A percentile compares a stretch with the other conserved stretches of the same genome.
These are phyloP conservation scores for Aeschynomene evenia DNA, from an alignment of 306 rosid species.

Conservation along the genomic window DNA sequence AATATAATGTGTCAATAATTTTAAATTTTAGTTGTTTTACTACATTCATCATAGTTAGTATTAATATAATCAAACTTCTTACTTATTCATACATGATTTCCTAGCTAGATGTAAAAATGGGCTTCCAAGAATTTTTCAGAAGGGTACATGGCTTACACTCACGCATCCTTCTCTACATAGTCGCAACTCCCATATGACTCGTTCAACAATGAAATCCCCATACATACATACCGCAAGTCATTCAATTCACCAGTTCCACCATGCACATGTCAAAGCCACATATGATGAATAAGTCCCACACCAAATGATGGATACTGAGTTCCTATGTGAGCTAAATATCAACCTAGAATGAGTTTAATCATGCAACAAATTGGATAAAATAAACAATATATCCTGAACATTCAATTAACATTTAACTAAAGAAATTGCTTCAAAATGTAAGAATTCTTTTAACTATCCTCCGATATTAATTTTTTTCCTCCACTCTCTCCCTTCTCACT, in stretches of 20 bases:
- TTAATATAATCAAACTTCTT: no score
- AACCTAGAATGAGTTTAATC: neutral
- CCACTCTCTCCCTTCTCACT: neutral
- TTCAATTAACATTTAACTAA: conserved; percentile 20
- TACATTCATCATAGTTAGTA: no score
- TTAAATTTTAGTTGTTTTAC: no score
- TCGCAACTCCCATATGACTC: neutral
- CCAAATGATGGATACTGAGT: neutral
- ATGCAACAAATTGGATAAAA: neutral
- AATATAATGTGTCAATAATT: no score
- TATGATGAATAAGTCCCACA: neutral
- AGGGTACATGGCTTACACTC: no score
- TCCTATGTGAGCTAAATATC: neutral
- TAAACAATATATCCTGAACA: neutral
- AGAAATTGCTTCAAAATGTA: conserved; percentile 28
- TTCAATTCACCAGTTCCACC: neutral
- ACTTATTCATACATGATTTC: no score
- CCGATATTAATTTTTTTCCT: neutral
- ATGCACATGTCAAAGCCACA: neutral
- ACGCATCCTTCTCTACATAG: neutral
- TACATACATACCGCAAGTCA: neutral
- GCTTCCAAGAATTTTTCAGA: no score
- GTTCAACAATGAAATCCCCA: neutral
- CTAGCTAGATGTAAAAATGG: no score
- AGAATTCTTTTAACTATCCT: conserved; percentile 19